phyloP scores from a whole-genome alignment of 805 yeast species.

The Candida silvicultrix region DNA sequence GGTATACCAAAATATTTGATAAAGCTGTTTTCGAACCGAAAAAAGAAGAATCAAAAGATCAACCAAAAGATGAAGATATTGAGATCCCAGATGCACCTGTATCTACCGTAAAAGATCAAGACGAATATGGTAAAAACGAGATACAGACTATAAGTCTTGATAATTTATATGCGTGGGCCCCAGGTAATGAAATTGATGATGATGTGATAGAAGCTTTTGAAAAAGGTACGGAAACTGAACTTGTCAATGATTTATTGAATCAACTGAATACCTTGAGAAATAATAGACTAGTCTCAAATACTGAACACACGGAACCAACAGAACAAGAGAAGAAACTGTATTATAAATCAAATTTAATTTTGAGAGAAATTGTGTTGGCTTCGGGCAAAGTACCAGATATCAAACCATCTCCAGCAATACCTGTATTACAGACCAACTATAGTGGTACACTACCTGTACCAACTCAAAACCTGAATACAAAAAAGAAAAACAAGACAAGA shows the following conservation, averaged over 20 bases:
- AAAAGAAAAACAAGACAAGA: conserved; percentile 17
- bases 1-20: conserved; percentile 31
- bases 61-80: conserved; percentile 4
- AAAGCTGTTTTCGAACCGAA: conserved; percentile 1
- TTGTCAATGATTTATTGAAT: conserved; percentile 37
- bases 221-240: conserved; percentile 33
- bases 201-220: conserved; percentile 45
- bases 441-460: conserved; percentile 74
- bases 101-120: conserved; percentile 2
- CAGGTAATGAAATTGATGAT: conserved; percentile 39
- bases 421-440: conserved; percentile 68
- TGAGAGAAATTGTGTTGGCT: conserved; percentile 36
- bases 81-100: conserved; percentile 1
- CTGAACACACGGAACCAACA: conserved; percentile 31
- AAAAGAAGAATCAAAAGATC: conserved; percentile 10
- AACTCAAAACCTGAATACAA: conserved; percentile 18
- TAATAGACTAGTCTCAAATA: conserved; percentile 28
- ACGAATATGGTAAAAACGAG: conserved; percentile 3
- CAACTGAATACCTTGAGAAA: conserved; percentile 47
- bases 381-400: conserved; percentile 29
- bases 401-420: conserved; percentile 38
- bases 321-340: conserved; percentile 36
- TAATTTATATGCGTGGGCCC: conserved; percentile 45
- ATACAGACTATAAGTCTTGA: conserved; percentile 25
- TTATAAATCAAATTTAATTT: conserved; percentile 35